Evolutionary conservation across 257 asterid genomes (phyloP).

Genomic region (Solanum verrucosum): DNA sequence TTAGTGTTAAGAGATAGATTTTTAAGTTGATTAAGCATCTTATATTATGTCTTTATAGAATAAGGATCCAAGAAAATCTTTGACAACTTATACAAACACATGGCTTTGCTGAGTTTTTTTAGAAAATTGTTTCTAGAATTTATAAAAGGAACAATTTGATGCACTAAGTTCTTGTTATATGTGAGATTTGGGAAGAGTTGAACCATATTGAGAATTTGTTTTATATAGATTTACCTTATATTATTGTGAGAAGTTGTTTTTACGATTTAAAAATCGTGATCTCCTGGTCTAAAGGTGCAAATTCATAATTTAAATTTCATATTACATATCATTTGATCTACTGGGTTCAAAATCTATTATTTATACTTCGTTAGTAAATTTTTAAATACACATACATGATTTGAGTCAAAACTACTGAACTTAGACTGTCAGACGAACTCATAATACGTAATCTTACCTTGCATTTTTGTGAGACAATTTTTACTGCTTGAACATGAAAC

Average conservation of each 20-base stretch:
- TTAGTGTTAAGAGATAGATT: neutral
- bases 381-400: too few relatives aligned
- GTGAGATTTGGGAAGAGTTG: neutral
- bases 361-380: too few relatives aligned
- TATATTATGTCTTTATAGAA: neutral
- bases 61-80: neutral
- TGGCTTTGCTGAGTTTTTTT: neutral
- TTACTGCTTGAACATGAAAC: too few relatives aligned
- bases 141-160: neutral
- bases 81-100: neutral
- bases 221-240: neutral
- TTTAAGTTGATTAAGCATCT: neutral
- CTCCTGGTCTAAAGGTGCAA: accelerated
- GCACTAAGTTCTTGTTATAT: neutral
- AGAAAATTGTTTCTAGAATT: neutral
- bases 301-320: neutral
- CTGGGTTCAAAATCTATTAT: neutral
- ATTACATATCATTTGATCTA: neutral
- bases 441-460: too few relatives aligned
- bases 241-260: neutral
- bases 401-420: too few relatives aligned
- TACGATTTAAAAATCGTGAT: accelerated
- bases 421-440: neutral
- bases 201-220: accelerated
- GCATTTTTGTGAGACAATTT: too few relatives aligned